Evolutionary conservation across 2,329 filamentous ascomycete genomes (phyloP), one percentile per base, ranked within the genome.

Genomic region (Xylaria sp.): DNA sequence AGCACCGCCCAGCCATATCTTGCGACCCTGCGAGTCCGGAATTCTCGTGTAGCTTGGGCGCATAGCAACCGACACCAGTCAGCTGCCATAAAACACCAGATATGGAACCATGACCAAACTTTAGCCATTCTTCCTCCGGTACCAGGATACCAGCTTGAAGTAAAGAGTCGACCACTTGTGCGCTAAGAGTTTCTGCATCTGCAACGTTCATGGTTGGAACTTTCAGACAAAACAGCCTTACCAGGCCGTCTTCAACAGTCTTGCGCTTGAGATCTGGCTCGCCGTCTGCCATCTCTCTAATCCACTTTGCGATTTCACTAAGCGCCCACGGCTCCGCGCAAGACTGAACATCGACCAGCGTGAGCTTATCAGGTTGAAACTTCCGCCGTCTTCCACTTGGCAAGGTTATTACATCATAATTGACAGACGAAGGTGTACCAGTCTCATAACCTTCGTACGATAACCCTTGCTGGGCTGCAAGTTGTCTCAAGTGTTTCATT

Each of bases 161-260:
- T 93, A 99, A 96, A 56, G 91, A 88, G 64, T 89, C 85, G 1
- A 97, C 90, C 0, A 97, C 92, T 50, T 89, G 89, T 67, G 89
- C 88, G 70, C 93, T 93, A 61, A 99, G 85, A 0, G 91, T 91
- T 79, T 99, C 96, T 0, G 96, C 96, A 84, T 99, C 97, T 6
- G 95, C 94, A 51, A 96, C 95, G 75, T 99, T 98, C 94, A 99
- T 98, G 0, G 94, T 99, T 0, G 96, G 94, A 0, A 99, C 94
- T 80, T 98, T 98, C 81, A 93, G 89, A 1, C 93, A 97, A 79
- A 99, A 98, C 7, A 99, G 84, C 37, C 91, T 92, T 51, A 97
- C 90, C 51, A 99, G 86, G 2, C 93, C 94, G 74, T 98, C 94
- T 67, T 94, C 91, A 61, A 99, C 90, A 1, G 92, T 91, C 76